Percentiles rank a stretch among this genome's conserved stretches.
phyloP scores from a whole-genome alignment of 2,329 filamentous ascomycete species.

The Ceratocystis lukuohia region DNA sequence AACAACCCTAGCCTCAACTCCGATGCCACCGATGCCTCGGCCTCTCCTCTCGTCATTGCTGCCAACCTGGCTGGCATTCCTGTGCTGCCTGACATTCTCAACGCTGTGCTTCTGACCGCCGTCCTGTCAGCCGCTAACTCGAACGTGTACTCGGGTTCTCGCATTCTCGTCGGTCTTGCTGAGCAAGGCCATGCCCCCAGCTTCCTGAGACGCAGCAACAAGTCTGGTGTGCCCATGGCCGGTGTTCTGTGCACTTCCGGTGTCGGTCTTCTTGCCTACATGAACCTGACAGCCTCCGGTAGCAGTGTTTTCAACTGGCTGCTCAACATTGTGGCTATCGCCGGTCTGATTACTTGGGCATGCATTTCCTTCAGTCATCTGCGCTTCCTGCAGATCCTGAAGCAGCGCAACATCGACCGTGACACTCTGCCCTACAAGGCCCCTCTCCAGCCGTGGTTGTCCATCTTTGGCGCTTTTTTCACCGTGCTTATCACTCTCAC shows the following conservation, averaged over 20 bases:
- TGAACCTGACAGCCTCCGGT: constrained; percentile 48
- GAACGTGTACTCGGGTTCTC: constrained; percentile 59
- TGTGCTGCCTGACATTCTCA: constrained; percentile 56
- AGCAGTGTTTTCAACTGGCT: constrained; percentile 57
- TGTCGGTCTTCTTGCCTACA: constrained; percentile 51
- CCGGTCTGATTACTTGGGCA: constrained; percentile 58
- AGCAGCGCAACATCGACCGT: constrained; percentile 43
- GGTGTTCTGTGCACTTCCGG: constrained; percentile 41
- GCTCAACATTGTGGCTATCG: constrained; percentile 55
- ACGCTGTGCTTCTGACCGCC: constrained; percentile 62
- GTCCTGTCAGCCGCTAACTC: constrained; percentile 69
- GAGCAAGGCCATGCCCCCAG: constrained; percentile 49
- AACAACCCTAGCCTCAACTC: constrained; percentile 41
- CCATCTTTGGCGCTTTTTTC: constrained; percentile 54
- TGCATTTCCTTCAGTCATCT: constrained; percentile 53
- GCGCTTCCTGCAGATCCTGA: constrained; percentile 49
- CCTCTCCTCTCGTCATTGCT: constrained; percentile 52
- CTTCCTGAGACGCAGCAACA: constrained; percentile 46
- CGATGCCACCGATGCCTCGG: constrained; percentile 42
- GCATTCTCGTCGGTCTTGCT: constrained; percentile 54
- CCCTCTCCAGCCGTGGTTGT: constrained; percentile 48
- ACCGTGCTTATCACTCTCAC: constrained; percentile 51
- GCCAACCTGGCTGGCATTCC: constrained; percentile 48
- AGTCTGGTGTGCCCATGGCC: constrained; percentile 46
- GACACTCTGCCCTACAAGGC: constrained; percentile 47